Evolutionary conservation across 176 grass and related monocot species (phyloP).

Genomic region (Eragrostis curvula): DNA sequence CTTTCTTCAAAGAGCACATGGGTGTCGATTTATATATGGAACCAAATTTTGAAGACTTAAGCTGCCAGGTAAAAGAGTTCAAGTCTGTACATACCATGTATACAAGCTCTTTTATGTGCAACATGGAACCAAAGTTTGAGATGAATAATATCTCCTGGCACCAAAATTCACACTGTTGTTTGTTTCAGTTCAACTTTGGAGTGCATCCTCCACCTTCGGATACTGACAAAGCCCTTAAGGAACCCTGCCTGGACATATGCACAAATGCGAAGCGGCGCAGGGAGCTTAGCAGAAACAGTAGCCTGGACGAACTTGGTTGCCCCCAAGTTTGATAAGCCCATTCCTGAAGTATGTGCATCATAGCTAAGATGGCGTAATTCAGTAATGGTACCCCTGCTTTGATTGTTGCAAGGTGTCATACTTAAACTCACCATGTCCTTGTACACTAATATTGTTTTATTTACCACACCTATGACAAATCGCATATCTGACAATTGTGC

Average conservation of each 20-base stretch:
- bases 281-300: conserved; percentile 35
- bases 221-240: conserved; percentile 70
- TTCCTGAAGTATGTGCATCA: neutral
- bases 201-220: conserved; percentile 49
- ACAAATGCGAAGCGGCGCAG: conserved; percentile 55
- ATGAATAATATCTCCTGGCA: neutral
- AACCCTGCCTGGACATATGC: conserved; percentile 85
- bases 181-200: conserved; percentile 82
- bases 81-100: neutral
- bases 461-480: neutral
- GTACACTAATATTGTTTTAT: neutral
- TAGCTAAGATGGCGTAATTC: neutral
- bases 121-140: neutral
- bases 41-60: conserved; percentile 86
- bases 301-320: conserved; percentile 29
- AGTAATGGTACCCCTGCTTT: neutral
- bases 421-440: neutral
- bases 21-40: conserved; percentile 90
- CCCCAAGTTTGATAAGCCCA: conserved; percentile 40
- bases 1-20: conserved; percentile 92
- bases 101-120: neutral
- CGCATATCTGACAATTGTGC: neutral
- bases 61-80: conserved; percentile 72
- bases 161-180: conserved; percentile 3
- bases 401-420: neutral